phyloP scores from a whole-genome alignment of 257 asterid species.

The Solanum phureja region DNA sequence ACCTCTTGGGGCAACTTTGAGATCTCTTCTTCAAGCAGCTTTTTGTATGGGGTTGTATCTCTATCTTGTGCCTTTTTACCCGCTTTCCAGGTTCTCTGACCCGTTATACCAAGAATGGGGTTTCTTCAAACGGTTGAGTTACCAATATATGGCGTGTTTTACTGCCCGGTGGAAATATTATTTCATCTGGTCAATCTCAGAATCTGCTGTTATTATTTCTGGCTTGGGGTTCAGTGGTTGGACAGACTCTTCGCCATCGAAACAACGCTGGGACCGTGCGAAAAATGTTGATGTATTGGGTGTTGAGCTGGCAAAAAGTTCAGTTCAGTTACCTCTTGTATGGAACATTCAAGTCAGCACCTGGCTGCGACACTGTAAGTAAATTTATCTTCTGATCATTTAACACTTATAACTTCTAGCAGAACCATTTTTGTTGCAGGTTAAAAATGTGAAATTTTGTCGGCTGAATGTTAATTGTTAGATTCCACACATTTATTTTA shows the following conservation, averaged over 20 bases:
- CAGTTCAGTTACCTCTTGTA: slow-evolving; percentile 79
- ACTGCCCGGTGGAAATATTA: slow-evolving; percentile 97
- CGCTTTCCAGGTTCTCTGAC: slow-evolving; percentile 76
- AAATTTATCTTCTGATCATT: background rate
- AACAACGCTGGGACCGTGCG: slow-evolving; percentile 86
- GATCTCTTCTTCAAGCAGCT: slow-evolving; percentile 81
- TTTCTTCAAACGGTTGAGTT: slow-evolving; percentile 63
- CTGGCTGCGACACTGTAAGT: slow-evolving; percentile 99
- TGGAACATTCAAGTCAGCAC: slow-evolving; percentile 99
- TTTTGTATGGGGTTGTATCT: slow-evolving; percentile 88
- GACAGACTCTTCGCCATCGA: slow-evolving; percentile 64
- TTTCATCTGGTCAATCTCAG: slow-evolving; percentile 96
- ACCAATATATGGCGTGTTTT: slow-evolving; percentile 86
- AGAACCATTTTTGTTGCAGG: background rate
- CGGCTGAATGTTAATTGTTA: background rate
- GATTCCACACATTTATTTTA: background rate
- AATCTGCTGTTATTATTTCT: slow-evolving; percentile 77
- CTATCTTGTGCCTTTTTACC: slow-evolving; percentile 66
- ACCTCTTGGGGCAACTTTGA: slow-evolving; percentile 70
- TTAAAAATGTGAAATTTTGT: background rate
- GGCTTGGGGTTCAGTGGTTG: slow-evolving; percentile 98
- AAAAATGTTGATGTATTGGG: slow-evolving; percentile 86
- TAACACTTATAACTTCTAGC: background rate
- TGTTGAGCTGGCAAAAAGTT: slow-evolving; percentile 83
- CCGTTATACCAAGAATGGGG: slow-evolving; percentile 80